Conservation (phyloP, 177 flowering plant genomes). For the Vitis hybrid region DNA sequence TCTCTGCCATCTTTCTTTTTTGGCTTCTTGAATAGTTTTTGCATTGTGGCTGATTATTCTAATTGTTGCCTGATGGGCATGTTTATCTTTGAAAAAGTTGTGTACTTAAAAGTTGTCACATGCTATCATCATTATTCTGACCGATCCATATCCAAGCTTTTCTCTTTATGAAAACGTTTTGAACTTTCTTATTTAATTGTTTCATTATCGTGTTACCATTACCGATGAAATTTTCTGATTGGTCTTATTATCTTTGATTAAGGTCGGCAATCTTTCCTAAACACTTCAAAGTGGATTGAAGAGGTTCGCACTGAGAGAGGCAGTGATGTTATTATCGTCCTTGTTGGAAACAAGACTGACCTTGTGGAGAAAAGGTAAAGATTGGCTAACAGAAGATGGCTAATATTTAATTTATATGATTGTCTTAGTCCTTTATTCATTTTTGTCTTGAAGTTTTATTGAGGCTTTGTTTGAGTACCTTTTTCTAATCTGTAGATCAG, state of each 20-base stretch:
- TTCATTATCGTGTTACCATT: not conserved
- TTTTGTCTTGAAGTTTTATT: too few relatives aligned
- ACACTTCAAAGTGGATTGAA: slow-evolving; percentile 45
- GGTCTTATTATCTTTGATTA: not conserved
- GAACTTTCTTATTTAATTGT: not conserved
- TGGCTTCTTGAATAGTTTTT: not conserved
- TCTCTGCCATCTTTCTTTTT: not conserved
- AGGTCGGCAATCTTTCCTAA: slow-evolving; percentile 39
- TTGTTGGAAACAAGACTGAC: slow-evolving; percentile 49
- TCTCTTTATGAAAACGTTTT: not conserved
- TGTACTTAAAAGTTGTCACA: too few relatives aligned
- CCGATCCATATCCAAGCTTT: not conserved
- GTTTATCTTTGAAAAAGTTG: too few relatives aligned
- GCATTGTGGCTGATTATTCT: too few relatives aligned
- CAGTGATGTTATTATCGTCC: slow-evolving; percentile 47
- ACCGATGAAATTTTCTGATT: not conserved
- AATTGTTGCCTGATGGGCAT: too few relatives aligned
- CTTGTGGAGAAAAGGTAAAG: slow-evolving; percentile 44
- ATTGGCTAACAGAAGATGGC: not conserved
- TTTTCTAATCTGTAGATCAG: not conserved
- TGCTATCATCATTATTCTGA: not conserved
- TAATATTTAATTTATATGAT: not conserved
- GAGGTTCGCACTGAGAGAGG: slow-evolving; percentile 47
- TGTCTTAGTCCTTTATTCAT: not conserved
- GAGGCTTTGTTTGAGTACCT: not conserved